Evolutionary conservation across 495 filamentous ascomycete genomes (phyloP).

Genomic region (Daldinia decipiens): DNA sequence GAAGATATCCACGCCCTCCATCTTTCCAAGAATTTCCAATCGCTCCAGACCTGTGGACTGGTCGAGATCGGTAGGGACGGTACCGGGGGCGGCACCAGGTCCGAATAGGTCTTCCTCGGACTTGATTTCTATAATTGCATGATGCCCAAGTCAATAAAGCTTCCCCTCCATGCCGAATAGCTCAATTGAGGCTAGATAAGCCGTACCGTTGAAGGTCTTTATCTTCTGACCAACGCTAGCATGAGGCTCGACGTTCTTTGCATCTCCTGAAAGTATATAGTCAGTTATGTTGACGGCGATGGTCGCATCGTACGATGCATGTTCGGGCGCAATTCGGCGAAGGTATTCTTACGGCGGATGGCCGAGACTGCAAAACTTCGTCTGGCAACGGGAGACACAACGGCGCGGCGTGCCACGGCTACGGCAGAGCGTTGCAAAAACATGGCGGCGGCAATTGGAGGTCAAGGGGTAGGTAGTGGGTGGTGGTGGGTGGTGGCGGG

Average conservation of each 20-base stretch:
- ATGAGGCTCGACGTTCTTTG: conserved; percentile 45
- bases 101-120: conserved; percentile 80
- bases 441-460: conserved; percentile 64
- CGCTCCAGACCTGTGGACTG: conserved; percentile 97
- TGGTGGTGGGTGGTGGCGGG: conserved; percentile 1
- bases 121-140: conserved; percentile 76
- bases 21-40: conserved; percentile 98
- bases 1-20: conserved; percentile 97
- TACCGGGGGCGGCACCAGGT: conserved; percentile 82
- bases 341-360: conserved; percentile 65
- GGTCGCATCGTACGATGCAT: conserved; percentile 37
- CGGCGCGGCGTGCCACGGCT: conserved; percentile 75
- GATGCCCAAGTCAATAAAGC: conserved; percentile 37
- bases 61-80: conserved; percentile 90
- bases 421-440: conserved; percentile 84
- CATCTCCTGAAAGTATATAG: conserved; percentile 41
- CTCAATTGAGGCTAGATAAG: conserved; percentile 14
- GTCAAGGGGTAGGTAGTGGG: not conserved
- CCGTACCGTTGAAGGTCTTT: conserved; percentile 46
- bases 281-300: conserved; percentile 36
- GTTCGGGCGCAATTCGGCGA: conserved; percentile 13
- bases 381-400: conserved; percentile 65
- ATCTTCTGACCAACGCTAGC: conserved; percentile 37
- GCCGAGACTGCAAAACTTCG: conserved; percentile 68
- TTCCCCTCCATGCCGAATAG: conserved; percentile 11